Base-by-base conservation (phyloP, 495 filamentous ascomycete genomes). In the Hamigera avellanea region DNA sequence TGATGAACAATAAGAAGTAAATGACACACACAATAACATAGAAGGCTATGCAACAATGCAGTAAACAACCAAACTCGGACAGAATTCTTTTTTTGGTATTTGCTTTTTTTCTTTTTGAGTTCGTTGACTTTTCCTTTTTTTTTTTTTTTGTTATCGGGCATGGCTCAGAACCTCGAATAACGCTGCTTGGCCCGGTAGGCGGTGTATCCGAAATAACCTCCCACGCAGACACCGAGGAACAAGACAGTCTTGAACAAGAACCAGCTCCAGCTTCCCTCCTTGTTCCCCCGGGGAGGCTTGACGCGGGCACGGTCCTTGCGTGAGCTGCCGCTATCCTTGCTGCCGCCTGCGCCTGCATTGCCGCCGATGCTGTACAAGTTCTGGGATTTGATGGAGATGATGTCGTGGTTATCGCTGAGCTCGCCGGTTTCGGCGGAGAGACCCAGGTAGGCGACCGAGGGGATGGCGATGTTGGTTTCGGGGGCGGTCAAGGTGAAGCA, bases 361-460 rank as follows among this genome's bases (percentile, higher is more conserved):
- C 56, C 38, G 51, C 63, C 70, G 35, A 78, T 60, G 38, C 70
- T 71, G 61, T 99, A 95, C 18, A 96, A 69, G 54, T 95, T 96
- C 69, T 83, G 82, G 26, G 88, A 76, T 40, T 80, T 66, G 56
- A 99, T 73, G 37, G 73, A 80, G 57, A 96, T 80, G 58, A 99
- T 93, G 58, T 99, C 93, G 73, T 94, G 86, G 70, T 95, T 94
- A 60, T 99, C 93, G 56, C 75, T 84, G 46, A 99, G 72, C 63
- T 99, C 93, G 47, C 93, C 93, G 17, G 88, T 95, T 67, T 96
- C 87, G 28, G 88, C 87, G 39, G 76, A 84, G 64, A 99, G 94
- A 48, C 93, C 93, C 10, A 99, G 74, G 63, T 99, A 99, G 14
- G 86, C 76, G 23, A 95, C 84, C 14, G 81, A 75, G 28, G 93